Base-by-base conservation (phyloP, 306 rosid species). In the Sicyos baderoa region DNA sequence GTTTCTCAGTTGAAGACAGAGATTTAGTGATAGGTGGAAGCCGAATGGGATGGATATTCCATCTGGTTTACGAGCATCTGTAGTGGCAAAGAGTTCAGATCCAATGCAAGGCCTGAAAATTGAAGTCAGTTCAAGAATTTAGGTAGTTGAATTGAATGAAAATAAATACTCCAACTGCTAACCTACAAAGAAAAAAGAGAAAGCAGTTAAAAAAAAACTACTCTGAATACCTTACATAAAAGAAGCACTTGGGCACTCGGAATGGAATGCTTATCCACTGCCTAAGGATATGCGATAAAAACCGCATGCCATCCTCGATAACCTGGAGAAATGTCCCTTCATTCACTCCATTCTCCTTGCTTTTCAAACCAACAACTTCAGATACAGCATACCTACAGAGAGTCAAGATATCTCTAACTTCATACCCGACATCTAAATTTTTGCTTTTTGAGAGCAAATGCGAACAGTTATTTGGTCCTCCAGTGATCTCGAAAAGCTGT, bases 1-100 rank as follows among this genome's bases (percentile, higher is more conserved):
- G 61, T 87, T 84, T 74, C 76, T 82, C 60, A 87, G 66, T 67
- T 87, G 91, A 76, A 87, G 83, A 69, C 88, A 87, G 12, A 85
- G 72, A 77, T 82, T 76, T 60, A 82, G 66, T 23, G 89, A 81
- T 49, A 86, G 82, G 57, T 18, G 76, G 77, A 56, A 66, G 77
- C 96, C 90, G 6, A 27, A 58, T 1, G 17, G 69, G 44, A 79
- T 64, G 27, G 71, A 74, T 23, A 87, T 73, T 19, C n/a, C 76
- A 51, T 75, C 77, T 42, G 61, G 74, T 56, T 42, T 80, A 40
- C 59, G 73, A 1, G 74, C 53, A 63, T 72, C 79, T 1, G 74
- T 78, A 58, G 32, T 70, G 72, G 81, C 82, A 10, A 79, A 86
- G 62, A 85, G 80, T 74, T 86, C 86, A 0, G 82, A 68, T 21